Conservation (phyloP, 345 rosid genomes). For the Trapa bicornis region DNA sequence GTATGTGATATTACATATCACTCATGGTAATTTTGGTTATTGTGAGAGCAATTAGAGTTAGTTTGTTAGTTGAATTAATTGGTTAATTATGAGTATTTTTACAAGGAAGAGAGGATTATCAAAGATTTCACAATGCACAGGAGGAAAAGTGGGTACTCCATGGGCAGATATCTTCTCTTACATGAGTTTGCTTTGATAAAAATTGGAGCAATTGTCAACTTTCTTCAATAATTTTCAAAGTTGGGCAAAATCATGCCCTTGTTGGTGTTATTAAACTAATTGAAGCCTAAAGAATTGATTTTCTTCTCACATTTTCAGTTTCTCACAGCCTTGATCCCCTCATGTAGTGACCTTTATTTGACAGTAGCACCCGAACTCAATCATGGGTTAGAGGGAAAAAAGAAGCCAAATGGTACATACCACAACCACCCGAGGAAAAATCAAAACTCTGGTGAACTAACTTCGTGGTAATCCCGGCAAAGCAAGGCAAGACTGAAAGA, state of each 20-base stretch:
- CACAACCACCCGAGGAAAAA: conserved; percentile 1
- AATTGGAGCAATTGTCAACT: not conserved
- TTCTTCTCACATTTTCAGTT: not conserved
- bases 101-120: too few species aligned
- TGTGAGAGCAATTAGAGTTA: too few species aligned
- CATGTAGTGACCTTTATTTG: not conserved
- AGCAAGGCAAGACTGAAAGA: not conserved
- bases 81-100: too few species aligned
- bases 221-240: not conserved
- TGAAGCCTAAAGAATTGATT: not conserved
- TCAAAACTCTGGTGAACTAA: conserved; percentile 1
- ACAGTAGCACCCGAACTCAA: not conserved
- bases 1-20: too few species aligned
- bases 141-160: too few species aligned
- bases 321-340: not conserved
- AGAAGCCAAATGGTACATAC: not conserved
- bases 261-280: not conserved
- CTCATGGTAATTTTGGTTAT: too few species aligned
- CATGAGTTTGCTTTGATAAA: not conserved
- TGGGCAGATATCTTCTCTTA: not conserved
- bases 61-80: too few species aligned
- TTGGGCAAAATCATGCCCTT: not conserved
- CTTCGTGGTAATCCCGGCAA: not conserved
- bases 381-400: not conserved
- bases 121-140: too few species aligned